Percentiles rank a stretch among this genome's conserved stretches.
Conservation (phyloP, 2,329 filamentous ascomycete species). For the Periglandula ipomoeae region DNA sequence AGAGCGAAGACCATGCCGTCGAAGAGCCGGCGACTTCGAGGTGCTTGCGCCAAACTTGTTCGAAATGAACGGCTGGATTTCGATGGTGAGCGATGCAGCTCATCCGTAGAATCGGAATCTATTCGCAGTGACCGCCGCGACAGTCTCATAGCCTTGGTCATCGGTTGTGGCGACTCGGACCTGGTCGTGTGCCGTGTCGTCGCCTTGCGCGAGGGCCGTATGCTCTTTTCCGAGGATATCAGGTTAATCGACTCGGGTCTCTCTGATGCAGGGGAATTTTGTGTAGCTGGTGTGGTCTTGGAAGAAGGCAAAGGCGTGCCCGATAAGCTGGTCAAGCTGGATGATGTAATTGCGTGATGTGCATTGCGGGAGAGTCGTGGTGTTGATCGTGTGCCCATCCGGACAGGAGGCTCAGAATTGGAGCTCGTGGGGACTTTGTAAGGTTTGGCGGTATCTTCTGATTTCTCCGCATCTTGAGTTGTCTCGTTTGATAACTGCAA, state of each 20-base stretch:
- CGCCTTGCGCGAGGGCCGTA: constrained; percentile 12
- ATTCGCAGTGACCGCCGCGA: constrained; percentile 18
- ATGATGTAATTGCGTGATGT: constrained; percentile 19
- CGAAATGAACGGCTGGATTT: constrained; percentile 19
- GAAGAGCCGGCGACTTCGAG: constrained; percentile 44
- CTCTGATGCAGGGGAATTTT: constrained; percentile 20
- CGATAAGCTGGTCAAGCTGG: constrained; percentile 31
- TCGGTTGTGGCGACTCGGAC: constrained; percentile 19
- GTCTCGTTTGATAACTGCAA: not conserved
- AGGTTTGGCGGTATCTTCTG: not conserved
- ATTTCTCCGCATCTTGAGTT: not conserved
- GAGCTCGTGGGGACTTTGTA: not conserved
- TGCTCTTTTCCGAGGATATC: constrained; percentile 15
- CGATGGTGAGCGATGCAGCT: constrained; percentile 32
- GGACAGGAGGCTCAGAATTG: not conserved
- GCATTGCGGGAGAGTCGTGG: constrained; percentile 12
- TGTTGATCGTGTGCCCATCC: constrained; percentile 5
- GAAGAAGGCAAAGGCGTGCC: constrained; percentile 29
- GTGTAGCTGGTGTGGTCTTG: constrained; percentile 27
- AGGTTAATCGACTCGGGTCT: constrained; percentile 13
- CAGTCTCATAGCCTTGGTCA: constrained; percentile 13
- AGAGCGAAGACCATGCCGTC: constrained; percentile 80
- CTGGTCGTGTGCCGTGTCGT: constrained; percentile 10
- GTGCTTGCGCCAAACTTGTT: constrained; percentile 17
- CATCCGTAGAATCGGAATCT: constrained; percentile 39